A percentile compares a stretch with the other conserved stretches of the same genome.
Conservation (phyloP, 192 early-diverging fungal species). For the Jimgerdemannia flammicorona region DNA sequence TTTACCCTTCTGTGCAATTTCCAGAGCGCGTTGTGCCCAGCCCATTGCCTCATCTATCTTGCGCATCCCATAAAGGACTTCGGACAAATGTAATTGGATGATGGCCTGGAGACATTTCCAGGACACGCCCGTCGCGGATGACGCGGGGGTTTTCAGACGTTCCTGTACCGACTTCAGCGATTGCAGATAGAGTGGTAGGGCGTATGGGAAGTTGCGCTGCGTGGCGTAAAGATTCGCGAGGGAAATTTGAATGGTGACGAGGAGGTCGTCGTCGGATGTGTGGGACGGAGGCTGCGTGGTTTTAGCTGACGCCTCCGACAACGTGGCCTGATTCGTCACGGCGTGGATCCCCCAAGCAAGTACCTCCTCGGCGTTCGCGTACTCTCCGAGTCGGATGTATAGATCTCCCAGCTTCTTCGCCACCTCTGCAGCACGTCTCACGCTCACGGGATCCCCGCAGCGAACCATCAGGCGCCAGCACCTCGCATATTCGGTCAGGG, state of each 20-base stretch:
- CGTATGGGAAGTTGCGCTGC: conserved; percentile 40
- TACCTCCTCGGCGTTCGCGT: conserved; percentile 32
- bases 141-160: background rate
- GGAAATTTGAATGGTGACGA: conserved; percentile 10
- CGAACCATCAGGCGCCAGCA: conserved; percentile 29
- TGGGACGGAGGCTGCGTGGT: too few relatives aligned
- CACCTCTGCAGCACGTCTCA: conserved; percentile 8
- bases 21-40: conserved; percentile 50
- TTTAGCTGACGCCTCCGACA: background rate
- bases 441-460: too few relatives aligned
- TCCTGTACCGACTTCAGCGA: conserved; percentile 34
- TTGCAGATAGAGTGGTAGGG: conserved; percentile 42
- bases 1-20: conserved; percentile 31
- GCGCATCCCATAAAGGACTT: conserved; percentile 38
- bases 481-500: conserved; percentile 32
- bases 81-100: conserved; percentile 46
- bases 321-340: conserved; percentile 8
- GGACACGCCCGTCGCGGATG: background rate
- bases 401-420: conserved; percentile 34
- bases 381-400: conserved; percentile 31
- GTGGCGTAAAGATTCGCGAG: conserved; percentile 49
- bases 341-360: conserved; percentile 43
- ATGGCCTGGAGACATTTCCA: conserved; percentile 49
- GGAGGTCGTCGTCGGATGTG: background rate
- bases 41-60: conserved; percentile 50